Percentiles rank a stretch among this genome's conserved stretches.
Evolutionary conservation across 768 basidiomycete species (phyloP).

Genomic region (Mycena venus): DNA sequence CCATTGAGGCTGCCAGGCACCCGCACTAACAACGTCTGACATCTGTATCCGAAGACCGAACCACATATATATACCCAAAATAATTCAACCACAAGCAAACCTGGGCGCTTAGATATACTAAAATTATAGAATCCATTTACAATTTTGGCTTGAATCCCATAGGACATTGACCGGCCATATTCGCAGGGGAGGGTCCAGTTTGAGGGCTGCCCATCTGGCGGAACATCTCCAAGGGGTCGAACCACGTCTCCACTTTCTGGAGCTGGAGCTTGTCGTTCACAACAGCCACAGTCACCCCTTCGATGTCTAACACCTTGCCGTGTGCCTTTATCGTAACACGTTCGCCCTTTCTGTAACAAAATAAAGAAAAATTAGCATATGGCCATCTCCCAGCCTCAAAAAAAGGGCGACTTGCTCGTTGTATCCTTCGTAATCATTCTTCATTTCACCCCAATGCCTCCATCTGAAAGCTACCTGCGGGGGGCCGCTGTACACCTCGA

Average conservation of each 20-base stretch:
- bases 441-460: conserved; percentile 36
- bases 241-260: conserved; percentile 34
- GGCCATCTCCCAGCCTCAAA: background rate
- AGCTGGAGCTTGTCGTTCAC: conserved; percentile 34
- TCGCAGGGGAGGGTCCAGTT: background rate
- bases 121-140: background rate
- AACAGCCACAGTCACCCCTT: conserved; percentile 33
- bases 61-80: background rate
- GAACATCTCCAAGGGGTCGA: conserved; percentile 32
- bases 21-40: background rate
- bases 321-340: conserved; percentile 27
- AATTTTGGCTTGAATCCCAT: conserved; percentile 24
- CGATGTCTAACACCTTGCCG: conserved; percentile 28
- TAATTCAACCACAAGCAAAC: background rate
- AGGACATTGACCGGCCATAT: conserved; percentile 4
- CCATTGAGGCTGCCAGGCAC: too few relatives aligned
- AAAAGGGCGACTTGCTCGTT: conserved; percentile 18
- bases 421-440: conserved; percentile 27
- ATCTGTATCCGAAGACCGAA: background rate
- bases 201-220: conserved; percentile 26
- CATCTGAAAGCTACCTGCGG: conserved; percentile 34
- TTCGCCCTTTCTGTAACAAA: conserved; percentile 25
- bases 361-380: background rate
- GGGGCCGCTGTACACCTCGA: conserved; percentile 35
- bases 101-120: background rate